These are phyloP conservation scores for Botryotinia globosa DNA, from an alignment of 2,329 filamentous ascomycete genomes.

Conservation along the genomic window DNA sequence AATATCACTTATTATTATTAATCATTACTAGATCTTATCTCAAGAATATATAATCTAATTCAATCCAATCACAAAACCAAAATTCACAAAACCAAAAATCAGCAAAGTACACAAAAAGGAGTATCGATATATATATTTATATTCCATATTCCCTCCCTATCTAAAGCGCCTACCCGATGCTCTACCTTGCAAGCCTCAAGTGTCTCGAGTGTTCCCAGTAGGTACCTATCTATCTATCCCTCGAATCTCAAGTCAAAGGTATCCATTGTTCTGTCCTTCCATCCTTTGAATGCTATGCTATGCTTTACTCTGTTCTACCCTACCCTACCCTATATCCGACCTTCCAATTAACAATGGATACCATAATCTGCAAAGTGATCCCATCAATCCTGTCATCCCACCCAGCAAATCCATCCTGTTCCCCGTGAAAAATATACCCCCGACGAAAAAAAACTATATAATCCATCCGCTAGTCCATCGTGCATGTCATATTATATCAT, in stretches of 20 bases:
- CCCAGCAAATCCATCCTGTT: not conserved
- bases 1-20: too few relatives aligned
- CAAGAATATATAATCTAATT: too few relatives aligned
- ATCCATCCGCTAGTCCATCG: not conserved
- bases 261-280: not conserved
- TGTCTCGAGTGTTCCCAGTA: not conserved
- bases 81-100: too few relatives aligned
- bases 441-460: not conserved
- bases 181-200: not conserved
- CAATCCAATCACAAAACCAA: too few relatives aligned
- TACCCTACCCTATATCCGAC: not conserved
- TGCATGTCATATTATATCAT: conserved; percentile 7
- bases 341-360: not conserved
- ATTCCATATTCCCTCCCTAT: not conserved
- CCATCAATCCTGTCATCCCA: not conserved
- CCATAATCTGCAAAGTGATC: not conserved
- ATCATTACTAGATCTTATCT: too few relatives aligned
- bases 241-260: not conserved
- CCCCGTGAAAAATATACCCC: not conserved
- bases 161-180: not conserved
- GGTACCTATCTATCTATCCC: not conserved
- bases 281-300: not conserved
- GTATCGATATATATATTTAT: too few relatives aligned
- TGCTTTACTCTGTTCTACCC: not conserved
- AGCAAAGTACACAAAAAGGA: too few relatives aligned